Evolutionary conservation across 805 yeast genomes (phyloP), one percentile per base, ranked within the genome.

Genomic region (Gaillardinia entomophila): DNA sequence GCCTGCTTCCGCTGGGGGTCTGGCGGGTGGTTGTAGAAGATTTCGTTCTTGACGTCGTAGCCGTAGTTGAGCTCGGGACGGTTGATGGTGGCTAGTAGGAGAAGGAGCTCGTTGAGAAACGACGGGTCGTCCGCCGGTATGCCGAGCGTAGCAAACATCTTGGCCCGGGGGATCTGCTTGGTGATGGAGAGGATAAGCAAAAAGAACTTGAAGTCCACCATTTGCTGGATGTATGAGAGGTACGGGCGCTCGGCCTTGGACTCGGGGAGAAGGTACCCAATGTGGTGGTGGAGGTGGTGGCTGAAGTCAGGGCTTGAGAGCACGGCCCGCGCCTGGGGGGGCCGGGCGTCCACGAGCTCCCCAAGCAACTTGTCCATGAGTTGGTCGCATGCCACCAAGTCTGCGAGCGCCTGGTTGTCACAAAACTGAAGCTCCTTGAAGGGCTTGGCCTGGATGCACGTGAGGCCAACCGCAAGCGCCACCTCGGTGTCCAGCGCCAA

Each of bases 171-270:
- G 10, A 57, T 51, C 17, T 45, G 40, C 27, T 48, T 46, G 1
- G 53, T 44, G 15, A 49, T 37, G 3, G 61, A 45, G 24, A 63
- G 41, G 6, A 61, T 38, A 28, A 59, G 39, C 14, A 61, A 41
- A 28, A 59, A 55, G 17, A 43, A 45, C 38, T 62, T 60, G 33
- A 49, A 43, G 35, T 60, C 62, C n/a, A 61, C 49, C 6, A 55
- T 46, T n/a, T 41, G 38, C 10, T 28, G 27, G 12, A 59, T 32
- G 33, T 52, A 53, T 4, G 42, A 43, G 28, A 53, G 33, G 32
- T 56, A 60, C 12, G 35, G 24, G 14, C 43, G 37, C 14, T 22
- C 32, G 11, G 33, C 27, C 28, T 36, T 38, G 12, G 6, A 10
- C 6, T 6, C 10, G 12, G 48, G 48, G 2, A 43, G 26, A 3